Percentiles rank a stretch among this genome's conserved stretches.
Conservation (phyloP, 306 rosid species). For the Sesbania bispinosa region DNA sequence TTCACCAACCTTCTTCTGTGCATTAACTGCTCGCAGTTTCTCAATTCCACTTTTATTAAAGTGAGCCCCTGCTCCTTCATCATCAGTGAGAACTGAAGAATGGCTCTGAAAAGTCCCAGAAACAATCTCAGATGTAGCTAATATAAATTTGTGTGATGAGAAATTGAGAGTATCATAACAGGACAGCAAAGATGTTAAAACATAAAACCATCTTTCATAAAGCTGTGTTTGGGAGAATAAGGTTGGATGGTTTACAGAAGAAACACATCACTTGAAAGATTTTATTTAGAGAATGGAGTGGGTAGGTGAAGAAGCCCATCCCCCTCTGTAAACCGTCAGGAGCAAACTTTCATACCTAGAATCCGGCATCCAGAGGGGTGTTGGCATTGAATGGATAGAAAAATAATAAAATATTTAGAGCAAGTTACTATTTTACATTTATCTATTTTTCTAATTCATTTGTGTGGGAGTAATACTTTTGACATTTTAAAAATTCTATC, state of each 20-base stretch:
- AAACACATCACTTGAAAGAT: not conserved
- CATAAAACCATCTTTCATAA: not conserved
- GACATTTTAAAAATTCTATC: not conserved
- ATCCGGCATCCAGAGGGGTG: not conserved
- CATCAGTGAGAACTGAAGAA: conserved; percentile 84
- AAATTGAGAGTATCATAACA: conserved; percentile 1
- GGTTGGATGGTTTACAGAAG: not conserved
- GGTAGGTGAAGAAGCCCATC: not conserved
- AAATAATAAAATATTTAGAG: not conserved
- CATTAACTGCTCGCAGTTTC: conserved; percentile 47
- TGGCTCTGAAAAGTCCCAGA: conserved; percentile 67
- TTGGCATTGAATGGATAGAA: not conserved
- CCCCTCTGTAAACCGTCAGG: not conserved
- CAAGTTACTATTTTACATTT: not conserved
- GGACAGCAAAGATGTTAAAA: not conserved
- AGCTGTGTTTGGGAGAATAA: not conserved
- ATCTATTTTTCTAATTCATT: not conserved
- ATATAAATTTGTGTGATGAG: not conserved
- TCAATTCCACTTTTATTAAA: conserved; percentile 49
- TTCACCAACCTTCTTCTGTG: conserved; percentile 62
- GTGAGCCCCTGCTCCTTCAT: conserved; percentile 64
- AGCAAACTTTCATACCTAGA: not conserved
- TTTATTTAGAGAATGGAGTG: not conserved
- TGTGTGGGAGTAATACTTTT: not conserved
- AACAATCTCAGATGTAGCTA: conserved; percentile 9